These are phyloP conservation scores for Cyclotella baltica DNA, from an alignment of 108 stramenopile species.

Conservation along the genomic window DNA sequence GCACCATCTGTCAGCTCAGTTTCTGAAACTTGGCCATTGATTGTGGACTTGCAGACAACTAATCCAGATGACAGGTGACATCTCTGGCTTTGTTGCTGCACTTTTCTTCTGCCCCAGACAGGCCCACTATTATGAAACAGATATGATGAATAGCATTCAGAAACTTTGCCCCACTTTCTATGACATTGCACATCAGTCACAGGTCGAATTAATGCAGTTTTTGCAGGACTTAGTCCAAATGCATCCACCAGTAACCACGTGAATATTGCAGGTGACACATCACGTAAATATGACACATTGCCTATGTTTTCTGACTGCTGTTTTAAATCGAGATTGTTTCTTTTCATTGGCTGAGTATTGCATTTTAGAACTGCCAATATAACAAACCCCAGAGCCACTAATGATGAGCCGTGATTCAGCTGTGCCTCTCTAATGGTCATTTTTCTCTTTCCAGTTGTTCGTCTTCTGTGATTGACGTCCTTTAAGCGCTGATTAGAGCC, in stretches of 20 bases:
- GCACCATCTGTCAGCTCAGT: not conserved
- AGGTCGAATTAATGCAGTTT: not conserved
- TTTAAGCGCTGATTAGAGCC: no score
- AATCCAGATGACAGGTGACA: not conserved
- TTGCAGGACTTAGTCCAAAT: not conserved
- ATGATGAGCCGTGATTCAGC: no score
- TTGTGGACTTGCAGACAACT: conserved; percentile 1
- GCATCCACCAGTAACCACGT: not conserved
- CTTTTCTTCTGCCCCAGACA: not conserved
- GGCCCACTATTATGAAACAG: not conserved
- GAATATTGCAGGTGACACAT: not conserved
- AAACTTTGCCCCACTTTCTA: not conserved
- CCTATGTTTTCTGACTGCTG: no score
- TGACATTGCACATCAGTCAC: not conserved
- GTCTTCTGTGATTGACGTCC: no score
- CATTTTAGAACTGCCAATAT: no score
- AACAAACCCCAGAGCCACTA: no score
- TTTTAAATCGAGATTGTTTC: no score
- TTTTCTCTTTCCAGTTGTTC: no score
- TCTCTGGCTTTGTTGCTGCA: not conserved
- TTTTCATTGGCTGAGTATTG: no score
- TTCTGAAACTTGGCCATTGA: not conserved
- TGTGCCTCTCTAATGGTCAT: no score
- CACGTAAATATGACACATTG: no score
- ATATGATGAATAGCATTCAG: not conserved